These are phyloP conservation scores for Populus hybrid DNA, from an alignment of 441 rosid species.

Conservation along the genomic window DNA sequence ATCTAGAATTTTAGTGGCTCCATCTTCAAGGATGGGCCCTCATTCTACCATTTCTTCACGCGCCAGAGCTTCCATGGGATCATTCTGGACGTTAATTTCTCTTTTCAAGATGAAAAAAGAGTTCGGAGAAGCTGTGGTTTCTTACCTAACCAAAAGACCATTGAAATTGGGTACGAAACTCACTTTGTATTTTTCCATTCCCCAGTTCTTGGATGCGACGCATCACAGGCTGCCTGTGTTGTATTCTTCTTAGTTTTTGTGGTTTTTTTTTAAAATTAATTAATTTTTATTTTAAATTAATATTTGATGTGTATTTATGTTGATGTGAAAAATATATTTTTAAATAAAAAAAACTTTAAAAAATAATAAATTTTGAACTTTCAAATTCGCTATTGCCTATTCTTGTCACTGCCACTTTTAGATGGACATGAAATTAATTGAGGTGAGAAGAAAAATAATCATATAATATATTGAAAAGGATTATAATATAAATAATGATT, in stretches of 20 bases:
- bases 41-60: slow-evolving; percentile 2
- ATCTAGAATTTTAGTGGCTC: slow-evolving; percentile 23
- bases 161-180: slow-evolving; percentile 5
- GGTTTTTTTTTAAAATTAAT: background rate
- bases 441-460: no score
- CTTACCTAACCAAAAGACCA: background rate
- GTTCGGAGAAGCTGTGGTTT: background rate
- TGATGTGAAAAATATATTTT: no score
- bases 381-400: no score
- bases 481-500: no score
- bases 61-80: slow-evolving; percentile 8
- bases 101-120: background rate
- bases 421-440: no score
- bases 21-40: slow-evolving; percentile 1
- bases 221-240: background rate
- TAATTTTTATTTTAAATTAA: background rate
- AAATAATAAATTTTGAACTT: no score
- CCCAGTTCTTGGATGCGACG: slow-evolving; percentile 11
- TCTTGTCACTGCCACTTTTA: no score
- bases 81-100: slow-evolving; percentile 13
- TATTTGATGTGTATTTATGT: no score
- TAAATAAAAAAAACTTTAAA: no score
- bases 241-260: background rate
- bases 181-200: background rate
- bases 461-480: no score